Conservation (phyloP, 495 filamentous ascomycete genomes). For the Aspergillus panamensis region DNA sequence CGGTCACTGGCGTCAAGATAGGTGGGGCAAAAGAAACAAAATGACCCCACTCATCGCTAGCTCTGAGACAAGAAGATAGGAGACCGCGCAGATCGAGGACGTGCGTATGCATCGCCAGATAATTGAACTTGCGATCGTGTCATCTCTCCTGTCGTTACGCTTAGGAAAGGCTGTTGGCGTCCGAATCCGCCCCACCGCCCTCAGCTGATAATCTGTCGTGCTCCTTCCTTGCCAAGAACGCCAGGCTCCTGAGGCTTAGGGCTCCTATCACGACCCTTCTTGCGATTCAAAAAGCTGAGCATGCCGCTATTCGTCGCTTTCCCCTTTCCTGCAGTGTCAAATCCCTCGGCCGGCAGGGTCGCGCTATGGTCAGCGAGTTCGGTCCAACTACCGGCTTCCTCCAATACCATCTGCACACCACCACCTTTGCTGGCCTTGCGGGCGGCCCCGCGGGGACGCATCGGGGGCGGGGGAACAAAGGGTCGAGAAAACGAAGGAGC, state of each 20-base stretch:
- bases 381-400: conserved; percentile 84
- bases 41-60: no score
- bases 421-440: conserved; percentile 72
- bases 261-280: conserved; percentile 85
- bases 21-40: no score
- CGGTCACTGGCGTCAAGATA: no score
- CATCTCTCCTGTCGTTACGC: not conserved
- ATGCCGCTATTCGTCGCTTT: conserved; percentile 64
- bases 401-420: conserved; percentile 85
- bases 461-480: conserved; percentile 31
- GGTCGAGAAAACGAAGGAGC: conserved; percentile 12
- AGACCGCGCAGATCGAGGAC: not conserved
- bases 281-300: conserved; percentile 82
- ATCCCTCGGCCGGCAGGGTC: conserved; percentile 67
- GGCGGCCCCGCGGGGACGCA: conserved; percentile 34
- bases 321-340: conserved; percentile 46
- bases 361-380: conserved; percentile 78
- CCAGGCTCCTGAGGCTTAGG: conserved; percentile 93
- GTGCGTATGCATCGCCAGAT: not conserved
- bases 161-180: not conserved
- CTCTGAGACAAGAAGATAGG: no score
- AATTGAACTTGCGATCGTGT: not conserved
- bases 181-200: not conserved
- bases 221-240: conserved; percentile 92
- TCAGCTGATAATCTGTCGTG: conserved; percentile 56